Percentiles rank a stretch among this genome's conserved stretches.
phyloP scores from a whole-genome alignment of 2,329 filamentous ascomycete species.

The Fusarium sp. region DNA sequence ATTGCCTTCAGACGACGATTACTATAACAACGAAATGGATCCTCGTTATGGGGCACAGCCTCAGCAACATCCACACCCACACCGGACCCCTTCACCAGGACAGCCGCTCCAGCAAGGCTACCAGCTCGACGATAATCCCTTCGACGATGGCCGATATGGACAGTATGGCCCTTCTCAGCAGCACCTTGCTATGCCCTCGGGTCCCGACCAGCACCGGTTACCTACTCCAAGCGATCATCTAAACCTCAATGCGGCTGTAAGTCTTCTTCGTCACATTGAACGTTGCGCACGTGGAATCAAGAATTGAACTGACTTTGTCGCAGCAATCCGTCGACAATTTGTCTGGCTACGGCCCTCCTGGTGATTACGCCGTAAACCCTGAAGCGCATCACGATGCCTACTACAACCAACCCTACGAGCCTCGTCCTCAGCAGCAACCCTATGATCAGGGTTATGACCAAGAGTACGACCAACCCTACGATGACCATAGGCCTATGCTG shows the following conservation, averaged over 20 bases:
- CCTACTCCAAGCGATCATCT: constrained; percentile 79
- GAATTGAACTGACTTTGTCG: constrained; percentile 14
- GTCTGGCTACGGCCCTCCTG: constrained; percentile 58
- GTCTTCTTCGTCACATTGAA: constrained; percentile 49
- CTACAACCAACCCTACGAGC: constrained; percentile 30
- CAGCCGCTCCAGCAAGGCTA: constrained; percentile 80
- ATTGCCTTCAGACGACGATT: constrained; percentile 64
- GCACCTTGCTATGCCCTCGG: constrained; percentile 48
- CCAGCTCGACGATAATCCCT: constrained; percentile 79
- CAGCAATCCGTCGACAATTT: constrained; percentile 67
- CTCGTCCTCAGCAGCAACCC: constrained; percentile 58
- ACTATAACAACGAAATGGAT: constrained; percentile 71
- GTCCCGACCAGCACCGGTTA: constrained; percentile 51
- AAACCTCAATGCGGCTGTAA: constrained; percentile 85
- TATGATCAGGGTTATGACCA: constrained; percentile 78
- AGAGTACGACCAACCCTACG: constrained; percentile 75
- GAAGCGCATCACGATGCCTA: constrained; percentile 70
- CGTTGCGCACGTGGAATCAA: background rate
- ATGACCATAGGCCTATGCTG: constrained; percentile 83
- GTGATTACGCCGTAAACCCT: constrained; percentile 82
- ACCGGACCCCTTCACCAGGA: constrained; percentile 79
- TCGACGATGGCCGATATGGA: constrained; percentile 78
- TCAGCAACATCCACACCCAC: constrained; percentile 50
- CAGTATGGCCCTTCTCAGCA: constrained; percentile 46
- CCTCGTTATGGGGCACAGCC: constrained; percentile 38